These are phyloP conservation scores for Fusarium redolens DNA, from an alignment of 2,329 filamentous ascomycete species.

Conservation along the genomic window DNA sequence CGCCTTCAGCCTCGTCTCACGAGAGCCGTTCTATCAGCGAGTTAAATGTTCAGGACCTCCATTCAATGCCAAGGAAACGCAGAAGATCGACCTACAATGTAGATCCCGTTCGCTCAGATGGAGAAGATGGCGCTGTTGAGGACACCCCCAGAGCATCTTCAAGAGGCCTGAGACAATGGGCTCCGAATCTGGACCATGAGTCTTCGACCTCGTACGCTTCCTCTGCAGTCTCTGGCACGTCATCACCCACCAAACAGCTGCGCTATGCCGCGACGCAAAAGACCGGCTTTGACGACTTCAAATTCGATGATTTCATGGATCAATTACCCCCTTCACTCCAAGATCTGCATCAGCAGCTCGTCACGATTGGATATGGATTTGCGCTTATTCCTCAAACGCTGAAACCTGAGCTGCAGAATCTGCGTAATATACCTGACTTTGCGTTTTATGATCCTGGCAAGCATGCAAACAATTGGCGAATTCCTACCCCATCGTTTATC, in stretches of 20 bases:
- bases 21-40: neutral
- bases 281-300: neutral
- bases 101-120: neutral
- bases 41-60: fast-evolving
- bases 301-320: neutral
- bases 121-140: neutral
- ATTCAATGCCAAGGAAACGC: neutral
- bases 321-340: neutral
- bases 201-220: neutral
- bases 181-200: neutral
- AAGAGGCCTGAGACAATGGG: neutral
- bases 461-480: neutral
- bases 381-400: neutral
- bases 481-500: neutral
- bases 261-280: neutral
- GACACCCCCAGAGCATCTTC: neutral
- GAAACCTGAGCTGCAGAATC: neutral
- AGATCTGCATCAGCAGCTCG: neutral
- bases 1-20: neutral
- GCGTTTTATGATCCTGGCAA: neutral
- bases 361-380: neutral
- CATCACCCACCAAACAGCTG: neutral
- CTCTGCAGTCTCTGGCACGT: neutral
- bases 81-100: neutral
- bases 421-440: neutral